phyloP scores from a whole-genome alignment of 2,329 filamentous ascomycete species.

The Phialemonium atrogriseum region DNA sequence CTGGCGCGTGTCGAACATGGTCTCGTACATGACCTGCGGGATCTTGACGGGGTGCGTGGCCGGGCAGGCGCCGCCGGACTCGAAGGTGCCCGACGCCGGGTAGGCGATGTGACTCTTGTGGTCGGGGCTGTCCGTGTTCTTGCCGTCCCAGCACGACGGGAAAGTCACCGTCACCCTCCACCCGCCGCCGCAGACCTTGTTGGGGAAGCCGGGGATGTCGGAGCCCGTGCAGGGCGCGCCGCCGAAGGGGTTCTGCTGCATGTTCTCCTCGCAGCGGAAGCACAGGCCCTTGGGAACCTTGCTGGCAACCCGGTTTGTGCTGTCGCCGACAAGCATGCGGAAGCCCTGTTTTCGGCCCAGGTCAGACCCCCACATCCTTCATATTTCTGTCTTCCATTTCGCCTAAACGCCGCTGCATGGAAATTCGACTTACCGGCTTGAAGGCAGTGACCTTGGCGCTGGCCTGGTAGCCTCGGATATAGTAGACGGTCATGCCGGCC shows the following conservation, averaged over 20 bases:
- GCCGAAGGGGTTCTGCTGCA: conserved; percentile 15
- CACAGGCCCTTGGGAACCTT: conserved; percentile 14
- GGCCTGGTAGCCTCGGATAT: conserved; percentile 25
- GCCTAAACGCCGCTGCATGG: background rate
- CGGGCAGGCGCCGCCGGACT: conserved; percentile 14
- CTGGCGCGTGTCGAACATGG: conserved; percentile 13
- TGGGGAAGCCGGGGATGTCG: conserved; percentile 29
- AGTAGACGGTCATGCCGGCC: conserved; percentile 28
- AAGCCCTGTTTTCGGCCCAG: conserved; percentile 22
- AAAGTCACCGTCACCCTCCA: conserved; percentile 34
- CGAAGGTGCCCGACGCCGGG: conserved; percentile 11
- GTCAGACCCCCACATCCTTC: too few species aligned
- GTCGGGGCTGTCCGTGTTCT: conserved; percentile 2
- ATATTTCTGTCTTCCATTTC: conserved; percentile 7
- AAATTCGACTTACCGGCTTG: conserved; percentile 19
- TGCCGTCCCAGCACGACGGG: conserved; percentile 22
- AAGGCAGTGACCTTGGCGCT: conserved; percentile 26
- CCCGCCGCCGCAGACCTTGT: conserved; percentile 25
- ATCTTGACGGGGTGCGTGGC: conserved; percentile 13
- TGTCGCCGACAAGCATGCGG: conserved; percentile 24
- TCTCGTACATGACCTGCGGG: conserved; percentile 15
- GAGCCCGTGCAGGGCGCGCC: conserved; percentile 17
- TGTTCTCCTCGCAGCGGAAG: conserved; percentile 16
- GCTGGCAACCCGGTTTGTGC: conserved; percentile 8
- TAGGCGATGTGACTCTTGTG: conserved; percentile 8